Percentiles rank a stretch among this genome's conserved stretches.
Conservation (phyloP, 305 asterid species). For the Fraxinus angustifolia region DNA sequence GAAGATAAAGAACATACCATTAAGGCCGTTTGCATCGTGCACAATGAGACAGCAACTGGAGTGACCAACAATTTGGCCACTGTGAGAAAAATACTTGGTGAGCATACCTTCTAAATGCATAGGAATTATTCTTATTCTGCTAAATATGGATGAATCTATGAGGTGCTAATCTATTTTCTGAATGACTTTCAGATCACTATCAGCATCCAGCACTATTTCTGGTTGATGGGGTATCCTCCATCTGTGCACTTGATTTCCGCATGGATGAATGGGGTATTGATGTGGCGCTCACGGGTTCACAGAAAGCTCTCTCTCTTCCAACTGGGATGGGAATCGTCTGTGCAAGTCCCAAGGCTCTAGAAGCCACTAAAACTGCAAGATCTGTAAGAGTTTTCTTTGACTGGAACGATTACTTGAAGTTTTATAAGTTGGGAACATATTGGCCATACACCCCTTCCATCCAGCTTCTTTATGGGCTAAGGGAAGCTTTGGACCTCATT, state of each 20-base stretch:
- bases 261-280: slow-evolving; percentile 99
- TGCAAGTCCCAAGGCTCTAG: slow-evolving; percentile 91
- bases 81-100: slow-evolving; percentile 85
- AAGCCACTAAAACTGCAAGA: slow-evolving; percentile 79
- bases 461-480: slow-evolving; percentile 84
- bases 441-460: slow-evolving; percentile 99
- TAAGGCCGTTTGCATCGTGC: slow-evolving; percentile 95
- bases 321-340: slow-evolving; percentile 90
- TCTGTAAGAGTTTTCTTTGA: slow-evolving; percentile 94
- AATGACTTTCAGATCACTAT: slow-evolving; percentile 63
- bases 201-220: slow-evolving; percentile 86
- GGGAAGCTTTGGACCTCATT: slow-evolving; percentile 86
- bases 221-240: slow-evolving; percentile 96
- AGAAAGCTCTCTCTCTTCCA: slow-evolving; percentile 93
- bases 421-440: slow-evolving; percentile 84
- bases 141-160: not conserved
- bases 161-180: slow-evolving; percentile 1
- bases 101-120: slow-evolving; percentile 10
- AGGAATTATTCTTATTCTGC: not conserved
- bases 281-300: slow-evolving; percentile 95
- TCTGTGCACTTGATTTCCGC: slow-evolving; percentile 95
- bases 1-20: slow-evolving; percentile 70
- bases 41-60: slow-evolving; percentile 97
- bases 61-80: slow-evolving; percentile 94
- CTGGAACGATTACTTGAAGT: slow-evolving; percentile 91